Base-by-base conservation (phyloP, 495 filamentous ascomycete species). In the Talaromyces nanjingensis region DNA sequence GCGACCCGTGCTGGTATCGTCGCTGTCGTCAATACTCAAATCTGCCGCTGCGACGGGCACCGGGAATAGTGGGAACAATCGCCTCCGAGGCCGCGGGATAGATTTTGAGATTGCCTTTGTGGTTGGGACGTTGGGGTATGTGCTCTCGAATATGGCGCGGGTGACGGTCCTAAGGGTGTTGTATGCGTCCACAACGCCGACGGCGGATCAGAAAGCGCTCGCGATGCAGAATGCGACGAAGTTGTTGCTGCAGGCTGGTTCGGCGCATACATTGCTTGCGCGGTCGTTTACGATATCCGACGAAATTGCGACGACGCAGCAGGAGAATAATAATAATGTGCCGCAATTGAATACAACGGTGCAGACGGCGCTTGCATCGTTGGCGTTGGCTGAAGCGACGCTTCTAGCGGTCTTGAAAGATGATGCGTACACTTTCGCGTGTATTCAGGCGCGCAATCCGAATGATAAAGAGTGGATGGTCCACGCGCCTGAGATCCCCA, bases 381-480 rank as follows among this genome's bases (percentile, higher is more conserved):
- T 97, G 6, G 88, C 92, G 0, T 76, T 96, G 11, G 90, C 91
- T 0, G 92, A 96, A 72, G 93, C 94, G 0, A 97, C 93, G 0
- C 82, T 98, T 6, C 80, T 97, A 2, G 90, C 91, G 2, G 91
- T 97, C 1, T 74, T 93, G 31, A 97, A 96, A 68, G 93, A 97
- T 67, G 94, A 98, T 70, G 91, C 93, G 0, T 97, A 98, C 68
- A 87, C 94, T 1, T 86, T 86, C 2, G 83, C 84, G 14, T 88
- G 91, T 33, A 85, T 90, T 11, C 89, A 91, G 63, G 84, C 86
- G 55, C 82, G 91, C 34, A 92, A 94, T 68, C 82, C 86, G 29
- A 86, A 89, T 65, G 90, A 92, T 72, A 89, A 82, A 37, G 92
- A 96, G 67, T 97, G 92, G 92, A 96, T 96, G 91, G 90, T 92